Evolutionary conservation across 1,139 yeast species (phyloP), one percentile per base, ranked within the genome.

Genomic region (Meyerozyma guilliermondii): DNA sequence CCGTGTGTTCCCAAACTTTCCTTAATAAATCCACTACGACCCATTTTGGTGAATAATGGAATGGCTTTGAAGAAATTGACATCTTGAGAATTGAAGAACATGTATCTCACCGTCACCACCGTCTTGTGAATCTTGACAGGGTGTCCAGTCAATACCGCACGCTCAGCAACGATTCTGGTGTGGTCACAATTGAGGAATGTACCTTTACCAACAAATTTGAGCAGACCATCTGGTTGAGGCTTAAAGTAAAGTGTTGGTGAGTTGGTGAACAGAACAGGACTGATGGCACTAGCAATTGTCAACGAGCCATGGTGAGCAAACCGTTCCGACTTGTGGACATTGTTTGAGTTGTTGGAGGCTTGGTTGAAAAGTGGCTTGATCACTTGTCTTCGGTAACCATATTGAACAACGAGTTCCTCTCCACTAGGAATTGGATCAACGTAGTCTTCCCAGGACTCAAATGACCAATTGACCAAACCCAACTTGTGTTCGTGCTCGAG

Each of bases 1-100:
- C 99, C 99, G 63, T 94, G 98, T 3, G 98, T 94, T 67, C 99
- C 99, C 67, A 94, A 76, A 60, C 91, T 80, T 62, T 92, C 98
- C 64, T 88, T 91, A 62, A 94, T 88, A 62, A 84, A 86, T 44
- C 99, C 99, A 34, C 89, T 75, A 62, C 97, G 81, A 41, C 98
- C 98, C 54, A 83, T 76, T 61, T 87, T 88, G 39, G 98, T 91
- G 63, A 88, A 92, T 50, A 94, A 70, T 34, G 98, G 98, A 52
- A 94, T 84, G 5, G 94, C 85, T 68, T 87, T 87, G 75, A 86
- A 94, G 81, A 87, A 87, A 50, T 78, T 78, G 52, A 94, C 86
- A 60, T 94, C 99, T 38, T 86, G 89, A 10, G 88, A 70, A 57
- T 84, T 88, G 81, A 91, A 92, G 74, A 94, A 94, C 99, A 94